These are phyloP conservation scores for Ilyonectria robusta DNA, from an alignment of 2,329 filamentous ascomycete species.

Conservation along the genomic window DNA sequence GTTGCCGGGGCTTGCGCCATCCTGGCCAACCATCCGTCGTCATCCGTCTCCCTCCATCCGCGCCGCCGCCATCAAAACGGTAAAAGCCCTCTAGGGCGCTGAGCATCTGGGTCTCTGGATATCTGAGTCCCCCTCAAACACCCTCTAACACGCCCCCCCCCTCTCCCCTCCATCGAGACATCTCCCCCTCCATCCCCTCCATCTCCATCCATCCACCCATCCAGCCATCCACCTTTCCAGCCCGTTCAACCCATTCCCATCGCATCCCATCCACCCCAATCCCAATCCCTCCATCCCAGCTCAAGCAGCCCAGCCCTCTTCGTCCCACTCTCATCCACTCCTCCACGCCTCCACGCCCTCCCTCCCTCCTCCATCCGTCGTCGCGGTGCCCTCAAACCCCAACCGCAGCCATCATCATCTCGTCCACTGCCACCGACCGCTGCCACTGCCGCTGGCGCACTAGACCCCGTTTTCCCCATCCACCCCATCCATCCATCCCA, in stretches of 20 bases:
- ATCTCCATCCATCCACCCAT: slow-evolving; percentile 14
- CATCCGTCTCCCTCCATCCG: slow-evolving; percentile 51
- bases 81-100: slow-evolving; percentile 36
- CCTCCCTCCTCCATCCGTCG: slow-evolving; percentile 23
- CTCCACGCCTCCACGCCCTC: neutral
- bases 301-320: slow-evolving; percentile 18
- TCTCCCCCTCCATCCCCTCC: slow-evolving; percentile 38
- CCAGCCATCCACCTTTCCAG: neutral
- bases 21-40: slow-evolving; percentile 53
- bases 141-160: slow-evolving; percentile 8
- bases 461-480: slow-evolving; percentile 32
- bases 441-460: slow-evolving; percentile 28
- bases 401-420: slow-evolving; percentile 18
- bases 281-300: neutral
- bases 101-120: slow-evolving; percentile 5
- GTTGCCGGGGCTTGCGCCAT: slow-evolving; percentile 46
- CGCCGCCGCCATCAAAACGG: slow-evolving; percentile 46
- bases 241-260: slow-evolving; percentile 1
- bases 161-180: slow-evolving; percentile 30
- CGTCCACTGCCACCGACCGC: slow-evolving; percentile 13
- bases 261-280: neutral
- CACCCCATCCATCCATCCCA: slow-evolving; percentile 29
- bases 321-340: slow-evolving; percentile 26
- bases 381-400: neutral
- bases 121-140: slow-evolving; percentile 40